These are phyloP conservation scores for Xanthoparmelia taractica DNA, from an alignment of 495 filamentous ascomycete species.

Conservation along the genomic window DNA sequence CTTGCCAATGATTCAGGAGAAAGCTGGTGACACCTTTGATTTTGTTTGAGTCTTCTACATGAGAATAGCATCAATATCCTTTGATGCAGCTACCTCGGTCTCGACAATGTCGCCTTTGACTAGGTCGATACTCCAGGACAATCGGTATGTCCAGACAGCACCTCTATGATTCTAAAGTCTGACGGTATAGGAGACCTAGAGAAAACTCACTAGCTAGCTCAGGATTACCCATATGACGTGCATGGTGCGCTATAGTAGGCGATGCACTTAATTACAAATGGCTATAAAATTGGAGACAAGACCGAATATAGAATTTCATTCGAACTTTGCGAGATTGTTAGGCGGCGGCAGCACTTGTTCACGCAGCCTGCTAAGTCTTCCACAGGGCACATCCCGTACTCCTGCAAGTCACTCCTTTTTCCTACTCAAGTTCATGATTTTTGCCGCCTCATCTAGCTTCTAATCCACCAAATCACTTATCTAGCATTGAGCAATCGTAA, in stretches of 20 bases:
- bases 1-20: conserved; percentile 60
- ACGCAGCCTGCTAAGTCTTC: background rate
- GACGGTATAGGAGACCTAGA: background rate
- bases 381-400: background rate
- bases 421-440: background rate
- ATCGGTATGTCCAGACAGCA: background rate
- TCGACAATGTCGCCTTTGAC: background rate
- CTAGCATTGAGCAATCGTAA: background rate
- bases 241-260: background rate
- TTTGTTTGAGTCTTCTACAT: conserved; percentile 44
- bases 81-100: background rate
- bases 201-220: background rate
- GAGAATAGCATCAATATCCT: background rate
- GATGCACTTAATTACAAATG: background rate
- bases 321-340: too few relatives aligned
- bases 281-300: background rate
- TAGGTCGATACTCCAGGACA: background rate
- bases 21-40: conserved; percentile 81
- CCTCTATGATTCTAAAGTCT: background rate
- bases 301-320: background rate
- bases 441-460: background rate
- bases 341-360: background rate
- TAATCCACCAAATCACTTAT: background rate
- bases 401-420: background rate
- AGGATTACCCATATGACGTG: background rate